Base-by-base conservation (phyloP, 148 eudicot genomes). In the Diospyros lotus region DNA sequence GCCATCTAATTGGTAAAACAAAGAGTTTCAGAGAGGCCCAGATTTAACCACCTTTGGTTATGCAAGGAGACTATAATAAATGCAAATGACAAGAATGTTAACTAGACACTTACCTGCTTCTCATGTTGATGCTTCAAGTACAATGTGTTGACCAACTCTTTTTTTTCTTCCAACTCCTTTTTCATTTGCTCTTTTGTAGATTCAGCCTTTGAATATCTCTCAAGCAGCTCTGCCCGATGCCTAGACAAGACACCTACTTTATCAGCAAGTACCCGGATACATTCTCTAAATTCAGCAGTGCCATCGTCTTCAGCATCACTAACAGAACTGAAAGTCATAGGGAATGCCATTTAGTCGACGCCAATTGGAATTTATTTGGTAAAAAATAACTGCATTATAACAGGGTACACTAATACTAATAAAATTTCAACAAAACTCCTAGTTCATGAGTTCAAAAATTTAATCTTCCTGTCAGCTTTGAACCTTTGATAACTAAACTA, bases 91-190 rank as follows among this genome's bases (percentile, higher is more conserved):
- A 39, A 73, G n/a, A 48, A 68, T 41, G 54, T 60, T 9, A 59
- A 61, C 43, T 14, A 50, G n/a, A 54, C 63, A 65, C 38, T 52
- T 78, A 90, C 99, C 97, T 93, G 98, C 80, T 93, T 96, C 83
- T 96, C 99, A 42, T 78, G 81, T 80, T 93, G 98, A 87, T 82
- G 98, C 86, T 96, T 93, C 41, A 83, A 69, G 79, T 93, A 96
- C 56, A 91, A 77, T 17, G 94, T 86, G 78, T 87, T 89, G 53
- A 86, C 89, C 84, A 89, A 53, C 80, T 88, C 98, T 81, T 88
- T 91, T 80, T 89, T 91, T 78, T 88, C 97, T 75, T 91, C 99
- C 78, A 93, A 73, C 78, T 93, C 98, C 82, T 89, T 86, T 15
- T 77, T 76, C 60, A 89, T 87, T 75, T 86, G 88, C 79, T 87